A percentile compares a stretch with the other conserved stretches of the same genome.
Conservation (phyloP, 768 basidiomycete genomes). For the Tricholoma matsutake region DNA sequence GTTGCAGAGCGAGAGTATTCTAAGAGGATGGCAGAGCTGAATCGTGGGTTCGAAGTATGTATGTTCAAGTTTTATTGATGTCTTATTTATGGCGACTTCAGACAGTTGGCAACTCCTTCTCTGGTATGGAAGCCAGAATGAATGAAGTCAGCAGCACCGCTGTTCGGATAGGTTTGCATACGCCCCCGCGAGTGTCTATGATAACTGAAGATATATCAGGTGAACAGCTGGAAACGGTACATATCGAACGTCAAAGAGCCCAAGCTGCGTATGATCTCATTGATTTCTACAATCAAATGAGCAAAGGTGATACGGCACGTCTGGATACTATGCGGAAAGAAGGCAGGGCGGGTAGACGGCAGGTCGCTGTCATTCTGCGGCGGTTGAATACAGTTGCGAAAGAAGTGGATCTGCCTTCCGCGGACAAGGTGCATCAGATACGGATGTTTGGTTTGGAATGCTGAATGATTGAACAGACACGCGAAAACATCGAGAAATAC, state of each 20-base stretch:
- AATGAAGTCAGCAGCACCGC: slow-evolving; percentile 93
- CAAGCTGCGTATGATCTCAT: slow-evolving; percentile 94
- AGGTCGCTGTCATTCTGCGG: slow-evolving; percentile 84
- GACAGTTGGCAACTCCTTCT: slow-evolving; percentile 86
- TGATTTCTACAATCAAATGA: slow-evolving; percentile 91
- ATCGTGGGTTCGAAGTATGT: slow-evolving; percentile 88
- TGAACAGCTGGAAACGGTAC: slow-evolving; percentile 93
- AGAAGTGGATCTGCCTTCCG: slow-evolving; percentile 85
- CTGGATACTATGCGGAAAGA: slow-evolving; percentile 81
- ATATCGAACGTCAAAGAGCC: slow-evolving; percentile 87
- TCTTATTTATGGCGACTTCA: slow-evolving; percentile 29
- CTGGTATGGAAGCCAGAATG: slow-evolving; percentile 87
- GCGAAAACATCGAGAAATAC: slow-evolving; percentile 92
- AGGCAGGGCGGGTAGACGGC: slow-evolving; percentile 82
- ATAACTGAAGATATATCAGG: slow-evolving; percentile 42
- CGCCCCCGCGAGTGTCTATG: background rate
- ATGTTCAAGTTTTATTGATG: background rate
- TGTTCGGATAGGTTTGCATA: slow-evolving; percentile 77
- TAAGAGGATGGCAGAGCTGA: slow-evolving; percentile 89
- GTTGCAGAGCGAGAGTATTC: slow-evolving; percentile 92
- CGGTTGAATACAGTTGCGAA: slow-evolving; percentile 85
- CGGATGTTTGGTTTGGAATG: background rate
- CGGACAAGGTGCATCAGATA: slow-evolving; percentile 60
- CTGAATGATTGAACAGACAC: slow-evolving; percentile 49
- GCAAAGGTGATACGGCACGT: slow-evolving; percentile 71